Evolutionary conservation across 441 rosid species (phyloP), one percentile per base, ranked within the genome.

Genomic region (Adansonia rubrostipa): DNA sequence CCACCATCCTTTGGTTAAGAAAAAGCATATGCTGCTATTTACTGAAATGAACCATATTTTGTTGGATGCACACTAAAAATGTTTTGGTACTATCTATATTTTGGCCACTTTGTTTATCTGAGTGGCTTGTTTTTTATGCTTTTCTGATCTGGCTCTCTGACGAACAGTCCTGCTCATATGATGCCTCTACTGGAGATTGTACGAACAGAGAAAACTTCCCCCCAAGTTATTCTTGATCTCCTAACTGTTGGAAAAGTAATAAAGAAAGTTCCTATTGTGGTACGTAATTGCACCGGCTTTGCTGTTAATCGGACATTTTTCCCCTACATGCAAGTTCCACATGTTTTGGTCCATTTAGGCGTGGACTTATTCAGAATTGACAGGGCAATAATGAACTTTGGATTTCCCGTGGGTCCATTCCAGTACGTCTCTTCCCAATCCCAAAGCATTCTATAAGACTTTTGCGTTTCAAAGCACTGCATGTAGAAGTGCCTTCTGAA

Each of bases 171-270:
- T 74, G 99, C 99, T 71, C 97, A 96, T 82, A 84, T 96, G 76
- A 96, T 96, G 99, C 91, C 98, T 77, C 94, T 96, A 75, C 89
- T 94, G 82, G 99, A 96, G 93, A 96, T 94, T 71, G 92, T 96
- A 56, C 87, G 96, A 66, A 85, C 98, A 17, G 89, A 92, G 60
- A 96, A 81, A 78, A 96, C 98, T 79, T 96, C 97, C 70, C 87
- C 96, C 5, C 98, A 94, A 87, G 92, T 83, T 67, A 92, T 92
- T 81, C 89, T 96, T 71, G 98, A 96, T 91, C 97, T 96, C 84
- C 88, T 94, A 89, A 58, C 95, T 8, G 89, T 92, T 79, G 98
- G 98, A 60, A 96, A 92, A 79, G 78, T 79, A 74, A 94, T 92
- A 85, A 92, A 91, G 90, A 96, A 96, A 85, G 93, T 91, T 83